Conservation (phyloP, 2,329 filamentous ascomycete species). For the Fusarium pseudocircinatum region DNA sequence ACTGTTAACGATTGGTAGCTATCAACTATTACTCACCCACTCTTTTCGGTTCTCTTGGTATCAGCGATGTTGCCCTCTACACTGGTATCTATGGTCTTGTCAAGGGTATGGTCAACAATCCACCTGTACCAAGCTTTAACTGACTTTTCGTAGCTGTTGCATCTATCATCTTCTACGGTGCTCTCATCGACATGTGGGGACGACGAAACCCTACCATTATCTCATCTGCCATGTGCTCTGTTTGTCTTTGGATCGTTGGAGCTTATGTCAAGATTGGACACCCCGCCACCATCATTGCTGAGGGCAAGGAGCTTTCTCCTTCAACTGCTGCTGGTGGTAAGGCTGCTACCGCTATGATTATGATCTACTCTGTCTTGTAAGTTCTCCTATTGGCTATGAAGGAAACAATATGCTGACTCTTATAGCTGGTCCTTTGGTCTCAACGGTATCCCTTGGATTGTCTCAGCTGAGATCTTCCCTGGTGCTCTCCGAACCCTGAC, state of each 20-base stretch:
- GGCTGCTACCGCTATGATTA: conserved; percentile 64
- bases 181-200: conserved; percentile 53
- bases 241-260: conserved; percentile 62
- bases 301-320: conserved; percentile 53
- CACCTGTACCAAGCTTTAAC: rapidly evolving
- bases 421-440: conserved; percentile 55
- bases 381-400: conserved; percentile 13
- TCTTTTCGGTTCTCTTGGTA: conserved; percentile 56
- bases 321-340: conserved; percentile 58
- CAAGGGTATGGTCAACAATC: conserved; percentile 39
- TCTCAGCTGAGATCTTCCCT: conserved; percentile 57
- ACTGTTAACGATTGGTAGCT: conserved; percentile 23
- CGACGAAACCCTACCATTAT: conserved; percentile 55
- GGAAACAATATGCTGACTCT: not conserved
- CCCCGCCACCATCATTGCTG: conserved; percentile 55
- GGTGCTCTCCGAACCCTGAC: conserved; percentile 54
- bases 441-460: conserved; percentile 58
- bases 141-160: conserved; percentile 45
- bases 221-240: conserved; percentile 58
- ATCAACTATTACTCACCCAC: conserved; percentile 57
- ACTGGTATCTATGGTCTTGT: conserved; percentile 62
- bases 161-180: conserved; percentile 54
- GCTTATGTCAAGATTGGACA: conserved; percentile 63
- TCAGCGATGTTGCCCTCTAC: conserved; percentile 56
- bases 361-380: conserved; percentile 64